Evolutionary conservation across 768 basidiomycete genomes (phyloP).

Genomic region (Zangia roseola): DNA sequence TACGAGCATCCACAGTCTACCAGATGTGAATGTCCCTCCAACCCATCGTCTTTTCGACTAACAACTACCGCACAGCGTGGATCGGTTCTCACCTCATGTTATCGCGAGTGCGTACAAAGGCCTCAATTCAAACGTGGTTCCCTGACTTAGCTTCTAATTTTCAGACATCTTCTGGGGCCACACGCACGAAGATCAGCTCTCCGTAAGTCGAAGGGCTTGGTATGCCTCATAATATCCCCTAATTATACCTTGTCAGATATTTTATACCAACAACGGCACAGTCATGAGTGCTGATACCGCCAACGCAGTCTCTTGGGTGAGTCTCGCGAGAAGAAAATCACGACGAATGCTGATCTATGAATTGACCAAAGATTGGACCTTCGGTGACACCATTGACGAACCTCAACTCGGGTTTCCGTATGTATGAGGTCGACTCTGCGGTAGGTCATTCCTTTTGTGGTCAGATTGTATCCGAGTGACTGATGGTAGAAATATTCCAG

Average conservation of each 20-base stretch:
- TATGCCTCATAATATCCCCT: neutral
- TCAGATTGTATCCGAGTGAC: too few relatives aligned
- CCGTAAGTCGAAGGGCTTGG: conserved; percentile 38
- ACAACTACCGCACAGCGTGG: conserved; percentile 32
- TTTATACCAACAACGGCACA: conserved; percentile 70
- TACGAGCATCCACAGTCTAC: conserved; percentile 31
- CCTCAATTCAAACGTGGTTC: neutral
- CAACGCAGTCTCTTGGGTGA: conserved; percentile 47
- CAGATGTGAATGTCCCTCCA: conserved; percentile 37
- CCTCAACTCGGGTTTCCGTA: conserved; percentile 68
- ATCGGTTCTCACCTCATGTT: conserved; percentile 47
- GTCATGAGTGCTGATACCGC: conserved; percentile 54
- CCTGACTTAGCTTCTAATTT: neutral
- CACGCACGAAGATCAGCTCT: conserved; percentile 68
- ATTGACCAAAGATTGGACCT: conserved; percentile 41
- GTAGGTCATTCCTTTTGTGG: conserved; percentile 13
- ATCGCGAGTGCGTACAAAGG: conserved; percentile 39
- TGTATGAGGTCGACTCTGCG: conserved; percentile 40
- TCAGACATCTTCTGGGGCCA: conserved; percentile 74
- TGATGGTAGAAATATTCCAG: conserved; percentile 38
- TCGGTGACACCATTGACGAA: conserved; percentile 66
- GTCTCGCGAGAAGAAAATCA: neutral
- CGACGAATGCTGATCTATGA: neutral
- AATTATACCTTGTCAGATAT: conserved; percentile 44
- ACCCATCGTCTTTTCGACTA: neutral